Base-by-base conservation (phyloP, 1,139 yeast genomes). In the Magnusiomyces ingens region DNA sequence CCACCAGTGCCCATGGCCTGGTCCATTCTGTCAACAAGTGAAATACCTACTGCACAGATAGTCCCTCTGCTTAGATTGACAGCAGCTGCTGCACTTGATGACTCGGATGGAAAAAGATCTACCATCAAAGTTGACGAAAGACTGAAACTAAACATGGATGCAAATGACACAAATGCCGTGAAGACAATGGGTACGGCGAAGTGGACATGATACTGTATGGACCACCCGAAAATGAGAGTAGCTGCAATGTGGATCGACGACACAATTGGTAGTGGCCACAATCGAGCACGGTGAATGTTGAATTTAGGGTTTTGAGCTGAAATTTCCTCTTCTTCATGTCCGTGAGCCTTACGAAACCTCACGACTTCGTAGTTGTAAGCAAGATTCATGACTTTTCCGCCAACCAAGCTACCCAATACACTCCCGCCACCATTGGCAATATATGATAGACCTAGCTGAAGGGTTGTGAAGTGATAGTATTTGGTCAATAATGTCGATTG, bases 171-270 rank as follows among this genome's bases (percentile, higher is more conserved):
- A 41, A 49, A 18, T 6, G 59, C 58, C 8, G 82, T 72, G 50
- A 78, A 73, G 1, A 85, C 71, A 10, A 86, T 65, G 1, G 87
- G 79, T 0, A 79, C 79, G 0, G 83, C 78, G 40, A 83, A 68
- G 45, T 74, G 74, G 0, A 76, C 77, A 12, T 72, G 65, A 26
- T 73, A 64, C 45, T 78, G 72, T 3, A 86, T 60, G 50, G 86
- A 77, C 95, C 95, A 87, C 1, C 93, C 95, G 69, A 78, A 86
- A 0, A 80, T 67, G 1, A 81, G 58, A 2, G 77, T 66, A 0
- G 80, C 75, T 2, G 66, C 62, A 32, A 41, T 64, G 4, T 48
- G 73, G 55, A 56, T 46, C 1, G 56, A 49, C 1, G 69, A 59
- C 6, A 81, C 76, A 26, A 71, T 58, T 1, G 64, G 58, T 1